Percentiles rank a stretch among this genome's conserved stretches.
Conservation (phyloP, 2,329 filamentous ascomycete species). For the Ramularia collo-cygni region DNA sequence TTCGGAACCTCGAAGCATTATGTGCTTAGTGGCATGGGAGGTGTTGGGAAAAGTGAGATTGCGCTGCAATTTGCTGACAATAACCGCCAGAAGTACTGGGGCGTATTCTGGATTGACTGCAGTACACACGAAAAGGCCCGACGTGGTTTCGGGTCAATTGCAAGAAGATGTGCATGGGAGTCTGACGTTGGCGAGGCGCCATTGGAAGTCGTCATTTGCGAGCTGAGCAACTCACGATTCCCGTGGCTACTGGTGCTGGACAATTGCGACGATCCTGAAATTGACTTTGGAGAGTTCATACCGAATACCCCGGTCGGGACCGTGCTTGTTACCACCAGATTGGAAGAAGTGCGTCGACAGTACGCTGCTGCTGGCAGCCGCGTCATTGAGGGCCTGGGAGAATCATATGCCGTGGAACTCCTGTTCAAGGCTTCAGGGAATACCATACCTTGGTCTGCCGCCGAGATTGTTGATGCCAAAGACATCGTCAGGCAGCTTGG, state of each 20-base stretch:
- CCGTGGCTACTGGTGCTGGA: slow-evolving; percentile 2
- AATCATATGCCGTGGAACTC: not conserved
- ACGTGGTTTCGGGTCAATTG: not conserved
- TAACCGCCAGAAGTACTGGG: slow-evolving; percentile 3
- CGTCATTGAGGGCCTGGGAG: not conserved
- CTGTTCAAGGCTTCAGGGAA: not conserved
- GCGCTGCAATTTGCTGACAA: slow-evolving; percentile 4
- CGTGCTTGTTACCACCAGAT: not conserved
- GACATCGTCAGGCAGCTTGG: not conserved
- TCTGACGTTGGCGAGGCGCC: not conserved
- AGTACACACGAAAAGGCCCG: not conserved
- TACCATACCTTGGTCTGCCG: not conserved
- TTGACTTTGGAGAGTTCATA: not conserved
- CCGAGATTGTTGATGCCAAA: not conserved
- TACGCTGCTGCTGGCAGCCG: not conserved
- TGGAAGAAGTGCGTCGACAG: not conserved
- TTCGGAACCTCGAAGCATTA: not conserved
- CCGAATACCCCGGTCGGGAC: not conserved
- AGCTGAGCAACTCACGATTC: not conserved
- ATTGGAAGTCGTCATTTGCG: not conserved
- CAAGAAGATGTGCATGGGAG: not conserved
- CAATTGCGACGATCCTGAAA: slow-evolving; percentile 2
- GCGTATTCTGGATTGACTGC: slow-evolving; percentile 4
- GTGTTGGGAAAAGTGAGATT: slow-evolving; percentile 4
- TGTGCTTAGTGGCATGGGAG: slow-evolving; percentile 2